A percentile compares a stretch with the other conserved stretches of the same genome.
phyloP scores from a whole-genome alignment of 768 basidiomycete species.

The Pleurotus sapidus region DNA sequence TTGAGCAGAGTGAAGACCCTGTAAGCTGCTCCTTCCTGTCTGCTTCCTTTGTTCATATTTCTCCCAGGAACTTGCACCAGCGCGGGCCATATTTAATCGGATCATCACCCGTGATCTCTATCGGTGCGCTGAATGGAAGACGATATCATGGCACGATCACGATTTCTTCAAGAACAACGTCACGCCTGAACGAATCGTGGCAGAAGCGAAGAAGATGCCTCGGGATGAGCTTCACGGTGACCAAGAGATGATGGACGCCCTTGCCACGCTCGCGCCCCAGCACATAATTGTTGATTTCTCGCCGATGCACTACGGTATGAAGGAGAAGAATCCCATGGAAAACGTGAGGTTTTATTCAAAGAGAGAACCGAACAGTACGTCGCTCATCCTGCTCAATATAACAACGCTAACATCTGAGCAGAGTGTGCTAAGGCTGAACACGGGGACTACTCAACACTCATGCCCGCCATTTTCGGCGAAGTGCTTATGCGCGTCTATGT shows the following conservation, averaged over 20 bases:
- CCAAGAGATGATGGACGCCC: slow-evolving; percentile 10
- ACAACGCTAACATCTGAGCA: slow-evolving; percentile 17
- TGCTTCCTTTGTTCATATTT: neutral
- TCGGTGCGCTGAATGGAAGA: slow-evolving; percentile 63
- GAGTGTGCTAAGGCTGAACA: slow-evolving; percentile 39
- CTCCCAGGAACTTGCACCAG: slow-evolving; percentile 51
- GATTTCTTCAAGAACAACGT: slow-evolving; percentile 33
- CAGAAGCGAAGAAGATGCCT: slow-evolving; percentile 28
- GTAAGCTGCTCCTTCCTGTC: slow-evolving; percentile 27
- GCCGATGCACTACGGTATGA: slow-evolving; percentile 77
- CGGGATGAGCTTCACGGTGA: slow-evolving; percentile 15
- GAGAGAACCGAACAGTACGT: slow-evolving; percentile 51
- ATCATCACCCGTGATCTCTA: slow-evolving; percentile 67
- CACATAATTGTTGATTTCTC: slow-evolving; percentile 66
- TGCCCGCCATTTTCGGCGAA: slow-evolving; percentile 68
- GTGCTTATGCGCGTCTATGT: slow-evolving; percentile 69
- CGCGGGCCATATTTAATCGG: slow-evolving; percentile 61
- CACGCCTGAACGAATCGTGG: slow-evolving; percentile 41
- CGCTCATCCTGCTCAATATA: neutral
- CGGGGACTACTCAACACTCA: slow-evolving; percentile 63
- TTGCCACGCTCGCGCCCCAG: slow-evolving; percentile 33
- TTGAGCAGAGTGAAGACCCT: slow-evolving; percentile 51
- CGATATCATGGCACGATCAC: slow-evolving; percentile 37
- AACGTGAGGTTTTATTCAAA: slow-evolving; percentile 76
- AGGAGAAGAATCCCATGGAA: slow-evolving; percentile 64